Percentiles rank a stretch among this genome's conserved stretches.
Conservation (phyloP, 495 filamentous ascomycete species). For the Pyrenopolyporus hunteri region DNA sequence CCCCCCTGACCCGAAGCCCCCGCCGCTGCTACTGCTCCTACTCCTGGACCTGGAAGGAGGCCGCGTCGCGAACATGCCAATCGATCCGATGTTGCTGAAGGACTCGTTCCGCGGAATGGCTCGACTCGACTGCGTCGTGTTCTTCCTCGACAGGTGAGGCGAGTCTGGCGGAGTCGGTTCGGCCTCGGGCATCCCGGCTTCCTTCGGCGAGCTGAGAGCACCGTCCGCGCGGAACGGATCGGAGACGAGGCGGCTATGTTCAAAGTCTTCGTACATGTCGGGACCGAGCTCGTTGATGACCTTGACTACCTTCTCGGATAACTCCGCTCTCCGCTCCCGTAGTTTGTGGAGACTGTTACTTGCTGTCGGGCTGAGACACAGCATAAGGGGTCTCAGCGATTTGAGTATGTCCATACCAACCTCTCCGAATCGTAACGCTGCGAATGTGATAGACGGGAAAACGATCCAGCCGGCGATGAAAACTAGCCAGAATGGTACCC, state of each 20-base stretch:
- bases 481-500: constrained; percentile 80
- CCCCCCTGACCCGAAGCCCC: constrained; percentile 61
- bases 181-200: constrained; percentile 25
- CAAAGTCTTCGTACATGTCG: constrained; percentile 96
- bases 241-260: constrained; percentile 77
- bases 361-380: constrained; percentile 84
- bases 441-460: constrained; percentile 90
- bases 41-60: constrained; percentile 74
- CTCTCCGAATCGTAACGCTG: constrained; percentile 93
- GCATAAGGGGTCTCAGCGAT: constrained; percentile 85
- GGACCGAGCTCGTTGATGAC: constrained; percentile 95
- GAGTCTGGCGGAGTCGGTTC: constrained; percentile 40
- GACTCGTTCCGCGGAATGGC: constrained; percentile 86
- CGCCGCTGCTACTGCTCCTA: constrained; percentile 72
- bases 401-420: constrained; percentile 98
- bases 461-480: constrained; percentile 73
- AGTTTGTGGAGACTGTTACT: constrained; percentile 84
- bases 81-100: constrained; percentile 83
- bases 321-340: constrained; percentile 69
- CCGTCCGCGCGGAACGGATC: constrained; percentile 48
- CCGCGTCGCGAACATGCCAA: constrained; percentile 86
- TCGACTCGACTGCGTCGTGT: constrained; percentile 53
- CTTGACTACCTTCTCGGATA: constrained; percentile 84
- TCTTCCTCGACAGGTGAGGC: constrained; percentile 40
- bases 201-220: constrained; percentile 29